A percentile compares a stretch with the other conserved stretches of the same genome.
phyloP scores from a whole-genome alignment of 176 grass and related monocot species.

The Rhynchospora pubera region DNA sequence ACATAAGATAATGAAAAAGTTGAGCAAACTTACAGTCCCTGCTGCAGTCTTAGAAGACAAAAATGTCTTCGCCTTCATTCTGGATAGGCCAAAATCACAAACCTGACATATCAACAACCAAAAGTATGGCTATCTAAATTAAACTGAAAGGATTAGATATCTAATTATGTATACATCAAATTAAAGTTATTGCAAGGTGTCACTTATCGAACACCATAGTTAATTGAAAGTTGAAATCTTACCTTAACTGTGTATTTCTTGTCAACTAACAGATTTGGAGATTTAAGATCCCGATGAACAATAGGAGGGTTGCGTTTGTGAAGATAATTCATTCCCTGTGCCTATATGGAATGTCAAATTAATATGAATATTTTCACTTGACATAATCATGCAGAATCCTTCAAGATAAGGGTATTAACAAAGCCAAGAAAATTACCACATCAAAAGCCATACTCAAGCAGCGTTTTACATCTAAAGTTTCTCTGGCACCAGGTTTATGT shows the following conservation, averaged over 20 bases:
- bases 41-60: constrained; percentile 76
- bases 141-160: background rate
- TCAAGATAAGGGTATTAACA: constrained; percentile 6
- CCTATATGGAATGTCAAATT: constrained; percentile 31
- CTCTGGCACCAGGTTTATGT: constrained; percentile 37
- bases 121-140: background rate
- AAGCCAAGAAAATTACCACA: constrained; percentile 45
- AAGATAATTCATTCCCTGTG: constrained; percentile 92
- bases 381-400: constrained; percentile 1
- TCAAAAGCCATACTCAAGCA: constrained; percentile 85
- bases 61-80: constrained; percentile 87
- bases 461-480: constrained; percentile 60
- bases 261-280: constrained; percentile 74
- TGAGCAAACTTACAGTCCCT: constrained; percentile 54
- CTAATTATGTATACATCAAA: background rate
- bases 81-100: constrained; percentile 77
- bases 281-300: constrained; percentile 83
- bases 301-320: constrained; percentile 84
- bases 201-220: background rate
- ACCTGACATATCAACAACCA: constrained; percentile 34
- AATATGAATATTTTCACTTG: background rate
- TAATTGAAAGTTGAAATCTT: constrained; percentile 11
- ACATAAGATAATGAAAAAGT: background rate
- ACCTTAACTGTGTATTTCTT: constrained; percentile 89
- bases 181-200: background rate